Evolutionary conservation across 2,329 filamentous ascomycete genomes (phyloP), one percentile per base, ranked within the genome.

Genomic region (Paramyrothecium roridum): DNA sequence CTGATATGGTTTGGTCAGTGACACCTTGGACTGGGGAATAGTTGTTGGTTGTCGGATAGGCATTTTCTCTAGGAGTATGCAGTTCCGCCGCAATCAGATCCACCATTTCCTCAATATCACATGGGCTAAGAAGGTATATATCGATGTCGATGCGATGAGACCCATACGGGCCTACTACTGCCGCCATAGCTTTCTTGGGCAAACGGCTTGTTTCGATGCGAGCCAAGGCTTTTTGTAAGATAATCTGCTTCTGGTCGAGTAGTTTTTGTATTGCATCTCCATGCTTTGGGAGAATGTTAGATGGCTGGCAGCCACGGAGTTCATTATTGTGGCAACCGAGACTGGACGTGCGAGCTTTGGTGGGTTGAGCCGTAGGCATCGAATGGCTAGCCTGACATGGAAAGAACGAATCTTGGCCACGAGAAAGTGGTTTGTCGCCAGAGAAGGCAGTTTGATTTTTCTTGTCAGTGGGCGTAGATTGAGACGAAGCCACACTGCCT

Each of bases 61-160:
- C 23, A 51, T 19, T 53, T 55, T 37, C 53, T 50, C 49, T 59
- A 46, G 12, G 45, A 19, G 4, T 49, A 22, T 50, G 23, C 19
- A 55, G 53, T 53, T 63, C 63, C 7, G 59, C 50, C 43, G 65
- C 13, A 17, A 61, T 61, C 48, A 61, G 59, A 10, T 57, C 49
- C 12, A 67, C 61, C 13, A 65, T 56, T 17, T 65, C 59, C n/a
- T 55, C 57, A 33, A 67, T 64, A 19, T 67, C 64, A 26, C 57
- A 53, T 33, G 63, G 57, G 3, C 56, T 49, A 12, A 67, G 53
- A 11, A 67, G 57, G 52, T 65, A 67, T n/a, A 65, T 45, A 12
- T 56, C 52, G 3, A 53, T 58, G 8, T 45, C 1, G 51, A 56
- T 17, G 62, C 56, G 21, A 58, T 57, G 20, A 57, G 34, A n/a